These are phyloP conservation scores for Pistacia atlantica DNA, from an alignment of 345 rosid genomes.

Conservation along the genomic window DNA sequence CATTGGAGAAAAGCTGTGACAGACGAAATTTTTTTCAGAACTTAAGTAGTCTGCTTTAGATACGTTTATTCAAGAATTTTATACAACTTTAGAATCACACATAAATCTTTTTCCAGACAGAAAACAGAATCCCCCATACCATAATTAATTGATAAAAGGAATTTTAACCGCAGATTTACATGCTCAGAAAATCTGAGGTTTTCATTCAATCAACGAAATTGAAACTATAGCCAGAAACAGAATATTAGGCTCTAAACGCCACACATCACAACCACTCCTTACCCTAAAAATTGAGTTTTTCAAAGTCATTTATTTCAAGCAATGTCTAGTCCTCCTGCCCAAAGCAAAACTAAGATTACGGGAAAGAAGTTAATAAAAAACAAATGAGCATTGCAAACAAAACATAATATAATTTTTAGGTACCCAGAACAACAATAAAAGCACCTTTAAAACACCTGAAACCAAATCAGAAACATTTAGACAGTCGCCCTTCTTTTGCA, in stretches of 20 bases:
- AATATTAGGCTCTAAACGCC: not conserved
- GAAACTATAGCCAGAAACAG: constrained; percentile 6
- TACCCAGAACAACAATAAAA: not conserved
- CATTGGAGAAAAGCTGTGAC: constrained; percentile 59
- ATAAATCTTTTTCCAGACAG: not conserved
- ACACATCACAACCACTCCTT: not conserved
- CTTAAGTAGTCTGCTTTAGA: constrained; percentile 7
- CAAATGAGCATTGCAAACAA: not conserved
- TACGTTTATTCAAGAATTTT: not conserved
- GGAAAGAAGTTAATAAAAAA: too few relatives aligned
- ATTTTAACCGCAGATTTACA: not conserved
- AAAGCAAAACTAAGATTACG: not conserved
- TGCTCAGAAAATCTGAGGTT: not conserved
- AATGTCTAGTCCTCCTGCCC: not conserved
- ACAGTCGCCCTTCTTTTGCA: constrained; percentile 66
- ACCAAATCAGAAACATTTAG: constrained; percentile 53
- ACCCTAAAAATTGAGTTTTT: not conserved
- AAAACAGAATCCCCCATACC: too few relatives aligned
- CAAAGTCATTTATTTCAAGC: not conserved
- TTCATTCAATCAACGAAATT: not conserved
- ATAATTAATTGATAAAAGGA: not conserved
- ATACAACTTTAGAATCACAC: not conserved
- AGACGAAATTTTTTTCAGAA: constrained; percentile 13
- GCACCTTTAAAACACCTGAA: constrained; percentile 83
- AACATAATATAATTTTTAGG: not conserved